These are phyloP conservation scores for Astragalus glycyphyllos DNA, from an alignment of 306 rosid species.

Conservation along the genomic window DNA sequence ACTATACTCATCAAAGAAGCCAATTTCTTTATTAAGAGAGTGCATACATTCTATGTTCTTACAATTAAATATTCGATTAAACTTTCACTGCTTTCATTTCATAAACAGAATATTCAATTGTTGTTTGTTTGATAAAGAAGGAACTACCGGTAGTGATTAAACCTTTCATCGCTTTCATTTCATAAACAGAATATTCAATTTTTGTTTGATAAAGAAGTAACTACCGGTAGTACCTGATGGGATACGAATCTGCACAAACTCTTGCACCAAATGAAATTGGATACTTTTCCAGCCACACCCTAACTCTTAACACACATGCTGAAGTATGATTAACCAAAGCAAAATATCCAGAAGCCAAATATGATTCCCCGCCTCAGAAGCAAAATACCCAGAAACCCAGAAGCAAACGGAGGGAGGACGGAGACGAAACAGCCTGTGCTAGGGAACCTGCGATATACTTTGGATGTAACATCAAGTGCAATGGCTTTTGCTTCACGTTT, in stretches of 20 bases:
- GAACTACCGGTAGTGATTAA: neutral
- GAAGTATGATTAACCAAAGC: too few relatives aligned
- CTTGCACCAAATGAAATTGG: constrained; percentile 49
- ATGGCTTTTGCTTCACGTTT: constrained; percentile 85
- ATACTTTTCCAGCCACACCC: constrained; percentile 3
- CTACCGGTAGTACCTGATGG: constrained; percentile 73
- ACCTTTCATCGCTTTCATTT: constrained; percentile 9
- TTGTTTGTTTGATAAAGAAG: neutral
- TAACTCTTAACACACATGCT: too few relatives aligned
- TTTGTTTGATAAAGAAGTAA: constrained; percentile 9
- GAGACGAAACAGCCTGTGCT: constrained; percentile 73
- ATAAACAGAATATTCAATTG: constrained; percentile 13
- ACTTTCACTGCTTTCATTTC: constrained; percentile 10
- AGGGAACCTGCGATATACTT: constrained; percentile 83
- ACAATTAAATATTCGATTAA: constrained; percentile 22
- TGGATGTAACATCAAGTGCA: constrained; percentile 74
- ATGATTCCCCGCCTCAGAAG: too few relatives aligned
- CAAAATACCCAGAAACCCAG: too few relatives aligned
- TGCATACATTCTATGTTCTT: constrained; percentile 15
- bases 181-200: constrained; percentile 14
- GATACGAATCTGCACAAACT: constrained; percentile 71
- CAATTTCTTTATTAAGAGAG: constrained; percentile 29
- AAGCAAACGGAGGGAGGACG: too few relatives aligned
- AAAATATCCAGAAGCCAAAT: too few relatives aligned
- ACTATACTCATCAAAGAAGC: constrained; percentile 19